phyloP scores from a whole-genome alignment of 1,139 yeast genomes.

The Geotrichum fermentans region DNA sequence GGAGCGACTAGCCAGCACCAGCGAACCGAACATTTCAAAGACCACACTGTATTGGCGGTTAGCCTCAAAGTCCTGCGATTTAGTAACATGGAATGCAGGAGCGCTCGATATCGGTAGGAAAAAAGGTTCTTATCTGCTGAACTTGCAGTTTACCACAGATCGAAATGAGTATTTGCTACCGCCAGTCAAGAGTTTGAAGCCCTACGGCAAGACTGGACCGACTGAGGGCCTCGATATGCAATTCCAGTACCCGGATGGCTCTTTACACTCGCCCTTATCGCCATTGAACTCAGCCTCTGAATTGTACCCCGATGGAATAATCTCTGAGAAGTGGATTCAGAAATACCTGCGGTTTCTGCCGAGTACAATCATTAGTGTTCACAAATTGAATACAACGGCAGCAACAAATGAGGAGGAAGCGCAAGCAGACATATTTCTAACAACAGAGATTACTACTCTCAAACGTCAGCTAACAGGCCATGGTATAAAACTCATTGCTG shows the following conservation, averaged over 20 bases:
- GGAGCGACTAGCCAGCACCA: conserved; percentile 24
- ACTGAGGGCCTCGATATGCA: not conserved
- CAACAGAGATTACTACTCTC: conserved; percentile 37
- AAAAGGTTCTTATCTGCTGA: conserved; percentile 23
- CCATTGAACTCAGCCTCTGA: conserved; percentile 41
- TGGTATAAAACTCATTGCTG: conserved; percentile 36
- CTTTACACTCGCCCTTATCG: conserved; percentile 38
- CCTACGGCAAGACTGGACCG: not conserved
- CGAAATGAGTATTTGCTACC: conserved; percentile 10
- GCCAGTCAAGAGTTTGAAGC: conserved; percentile 8
- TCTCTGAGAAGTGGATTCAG: conserved; percentile 46
- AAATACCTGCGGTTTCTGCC: conserved; percentile 47
- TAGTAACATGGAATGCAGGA: conserved; percentile 16
- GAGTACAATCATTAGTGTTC: conserved; percentile 42
- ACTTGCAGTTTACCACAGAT: conserved; percentile 24
- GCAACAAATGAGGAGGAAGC: conserved; percentile 26
- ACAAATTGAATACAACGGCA: conserved; percentile 33
- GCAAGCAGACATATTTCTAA: conserved; percentile 34
- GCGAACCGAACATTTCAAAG: conserved; percentile 5
- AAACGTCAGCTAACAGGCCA: conserved; percentile 36
- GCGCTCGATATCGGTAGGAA: conserved; percentile 16
- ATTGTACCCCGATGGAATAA: conserved; percentile 42
- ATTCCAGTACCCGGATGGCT: conserved; percentile 34
- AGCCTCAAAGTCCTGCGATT: conserved; percentile 13
- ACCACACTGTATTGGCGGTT: conserved; percentile 20